Conservation (phyloP, 495 filamentous ascomycete genomes). For the Tuber borchii region DNA sequence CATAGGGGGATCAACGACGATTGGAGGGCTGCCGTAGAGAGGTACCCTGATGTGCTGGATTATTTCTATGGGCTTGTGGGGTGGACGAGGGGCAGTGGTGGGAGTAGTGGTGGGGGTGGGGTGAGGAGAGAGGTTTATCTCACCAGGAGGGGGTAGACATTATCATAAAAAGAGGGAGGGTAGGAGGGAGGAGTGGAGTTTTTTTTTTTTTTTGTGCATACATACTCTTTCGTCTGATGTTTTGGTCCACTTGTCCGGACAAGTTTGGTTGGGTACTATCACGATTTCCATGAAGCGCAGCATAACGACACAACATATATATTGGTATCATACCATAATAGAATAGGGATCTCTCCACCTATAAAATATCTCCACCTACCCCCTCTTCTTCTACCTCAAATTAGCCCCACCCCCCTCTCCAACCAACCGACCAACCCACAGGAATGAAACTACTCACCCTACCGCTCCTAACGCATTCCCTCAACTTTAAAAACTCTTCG, state of each 20-base stretch:
- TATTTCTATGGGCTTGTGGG: constrained; percentile 52
- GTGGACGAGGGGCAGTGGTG: constrained; percentile 16
- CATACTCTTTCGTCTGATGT: neutral
- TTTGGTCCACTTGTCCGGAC: neutral
- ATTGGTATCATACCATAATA: neutral
- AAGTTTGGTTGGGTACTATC: neutral
- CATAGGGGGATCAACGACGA: constrained; percentile 67
- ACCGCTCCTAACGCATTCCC: constrained; percentile 57
- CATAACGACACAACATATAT: neutral
- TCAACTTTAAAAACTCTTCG: constrained; percentile 75
- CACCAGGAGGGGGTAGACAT: neutral
- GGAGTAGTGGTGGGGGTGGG: neutral
- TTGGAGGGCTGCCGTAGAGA: constrained; percentile 61
- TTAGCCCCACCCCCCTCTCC: neutral
- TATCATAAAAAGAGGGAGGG: neutral
- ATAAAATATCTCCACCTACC: neutral
- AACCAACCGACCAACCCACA: neutral
- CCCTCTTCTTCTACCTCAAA: neutral
- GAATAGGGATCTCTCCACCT: neutral
- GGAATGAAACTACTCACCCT: constrained; percentile 11
- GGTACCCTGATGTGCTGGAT: constrained; percentile 67
- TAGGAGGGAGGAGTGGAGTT: neutral
- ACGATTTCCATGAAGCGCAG: neutral
- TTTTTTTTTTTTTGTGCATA: neutral
- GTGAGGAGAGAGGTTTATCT: neutral